Conservation (phyloP, 78 protist genomes). For the Pigoraptor vietnamica region DNA sequence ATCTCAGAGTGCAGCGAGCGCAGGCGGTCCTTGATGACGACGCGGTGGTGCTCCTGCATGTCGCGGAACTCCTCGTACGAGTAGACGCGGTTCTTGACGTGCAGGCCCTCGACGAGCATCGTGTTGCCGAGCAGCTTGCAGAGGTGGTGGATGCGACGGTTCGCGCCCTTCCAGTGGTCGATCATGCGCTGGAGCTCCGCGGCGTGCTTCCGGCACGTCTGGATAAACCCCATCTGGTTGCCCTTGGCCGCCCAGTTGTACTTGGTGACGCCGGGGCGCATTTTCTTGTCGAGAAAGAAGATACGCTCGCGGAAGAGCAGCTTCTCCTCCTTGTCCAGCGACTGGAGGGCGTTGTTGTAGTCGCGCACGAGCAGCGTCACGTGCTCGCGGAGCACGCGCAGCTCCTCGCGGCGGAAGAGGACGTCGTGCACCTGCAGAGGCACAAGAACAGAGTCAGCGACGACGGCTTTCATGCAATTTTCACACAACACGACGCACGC, state of each 20-base stretch:
- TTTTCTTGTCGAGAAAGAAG: constrained; percentile 25
- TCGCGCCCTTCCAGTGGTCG: constrained; percentile 26
- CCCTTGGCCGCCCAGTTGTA: constrained; percentile 49
- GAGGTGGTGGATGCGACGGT: neutral
- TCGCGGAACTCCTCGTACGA: constrained; percentile 36
- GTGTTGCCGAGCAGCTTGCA: constrained; percentile 26
- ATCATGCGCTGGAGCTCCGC: constrained; percentile 24
- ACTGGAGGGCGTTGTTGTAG: constrained; percentile 42
- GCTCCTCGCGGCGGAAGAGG: constrained; percentile 16
- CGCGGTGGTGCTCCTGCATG: constrained; percentile 42
- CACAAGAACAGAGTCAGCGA: no score
- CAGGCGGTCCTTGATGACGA: constrained; percentile 2
- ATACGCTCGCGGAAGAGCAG: constrained; percentile 47
- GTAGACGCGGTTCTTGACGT: constrained; percentile 50
- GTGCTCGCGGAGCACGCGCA: constrained; percentile 54
- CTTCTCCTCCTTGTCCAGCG: constrained; percentile 38
- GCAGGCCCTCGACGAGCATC: constrained; percentile 21
- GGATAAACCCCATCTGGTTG: constrained; percentile 19
- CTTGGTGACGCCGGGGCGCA: constrained; percentile 57
- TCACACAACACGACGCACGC: neutral
- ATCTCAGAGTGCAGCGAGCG: constrained; percentile 16
- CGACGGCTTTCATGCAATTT: no score
- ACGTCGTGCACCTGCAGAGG: constrained; percentile 38
- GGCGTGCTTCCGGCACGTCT: constrained; percentile 33
- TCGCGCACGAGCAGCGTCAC: constrained; percentile 62